Base-by-base conservation (phyloP, 116 monocot genomes). In the Dioscorea cayenensis region DNA sequence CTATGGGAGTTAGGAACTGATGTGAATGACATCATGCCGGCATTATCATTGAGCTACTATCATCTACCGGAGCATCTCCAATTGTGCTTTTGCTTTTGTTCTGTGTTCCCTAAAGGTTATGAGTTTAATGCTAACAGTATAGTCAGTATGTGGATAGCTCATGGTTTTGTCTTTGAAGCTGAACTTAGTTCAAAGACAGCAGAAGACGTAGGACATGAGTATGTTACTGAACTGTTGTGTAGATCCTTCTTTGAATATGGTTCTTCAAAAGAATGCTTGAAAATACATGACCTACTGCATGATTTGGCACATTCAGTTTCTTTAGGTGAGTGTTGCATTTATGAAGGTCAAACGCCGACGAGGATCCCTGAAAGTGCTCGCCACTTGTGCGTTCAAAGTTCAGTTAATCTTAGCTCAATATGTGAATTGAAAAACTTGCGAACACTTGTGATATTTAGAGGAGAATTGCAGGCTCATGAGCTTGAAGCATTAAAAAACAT, bases 11-110 rank as follows among this genome's bases (percentile, higher is more conserved):
- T 48, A 36, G 16, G 20, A 68, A 20, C 61, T 35, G 29, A 22
- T 21, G 36, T 21, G 62, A 5, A 72, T 72, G 37, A 28, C 18
- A 60, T 63, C 22, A 10, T 73, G 20, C 36, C 19, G 9, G 48
- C 64, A 17, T 23, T 73, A 28, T 11, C 21, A 23, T 29, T 73
- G 49, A 73, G 73, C 27, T 73, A 73, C 43, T 21, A 73, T 64
- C 17, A 63, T 49, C 22, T 73, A 18, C 65, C 48, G 0, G 12
- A 19, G 4, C 65, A 66, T 51, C 21, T 74, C 32, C 66, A 67
- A 28, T 35, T 4, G 19, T 74, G 66, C 55, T 73, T 73, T 73
- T 20, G 10, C 21, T 73, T 48, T 36, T 64, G 62, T 27, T 28
- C 64, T 14, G 43, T 73, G 23, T 73, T 48, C 49, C 73, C 73